Percentiles rank a stretch among this genome's conserved stretches.
Conservation (phyloP, 176 grass and related monocot genomes). For the Carex kokanica region DNA sequence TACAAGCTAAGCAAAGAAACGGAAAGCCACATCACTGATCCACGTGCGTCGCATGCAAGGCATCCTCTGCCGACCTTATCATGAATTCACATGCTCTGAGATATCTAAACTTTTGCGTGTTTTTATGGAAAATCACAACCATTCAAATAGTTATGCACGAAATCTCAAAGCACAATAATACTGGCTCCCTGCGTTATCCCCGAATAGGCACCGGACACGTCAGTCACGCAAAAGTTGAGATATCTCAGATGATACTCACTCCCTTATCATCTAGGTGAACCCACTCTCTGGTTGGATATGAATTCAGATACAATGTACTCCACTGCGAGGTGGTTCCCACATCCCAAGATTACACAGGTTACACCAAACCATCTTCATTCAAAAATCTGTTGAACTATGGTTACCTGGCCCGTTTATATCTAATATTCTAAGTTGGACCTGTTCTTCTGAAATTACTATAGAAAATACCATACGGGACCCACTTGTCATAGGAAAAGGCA, state of each 20-base stretch:
- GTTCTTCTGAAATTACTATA: neutral
- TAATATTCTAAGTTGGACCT: neutral
- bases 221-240: too few species aligned
- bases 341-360: neutral
- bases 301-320: neutral
- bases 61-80: neutral
- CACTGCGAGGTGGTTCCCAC: neutral
- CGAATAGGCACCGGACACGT: too few species aligned
- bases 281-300: neutral
- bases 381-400: neutral
- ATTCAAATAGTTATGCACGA: too few species aligned
- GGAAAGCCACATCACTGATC: neutral
- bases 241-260: too few species aligned
- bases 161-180: too few species aligned
- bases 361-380: neutral
- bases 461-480: neutral
- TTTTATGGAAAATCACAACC: too few species aligned
- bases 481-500: neutral
- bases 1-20: neutral
- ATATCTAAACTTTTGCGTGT: too few species aligned
- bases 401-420: neutral
- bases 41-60: slow-evolving; percentile 4
- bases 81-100: too few species aligned
- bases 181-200: too few species aligned
- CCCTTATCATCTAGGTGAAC: neutral